Base-by-base conservation (phyloP, 768 basidiomycete species). In the Leucocoprinus sp. region DNA sequence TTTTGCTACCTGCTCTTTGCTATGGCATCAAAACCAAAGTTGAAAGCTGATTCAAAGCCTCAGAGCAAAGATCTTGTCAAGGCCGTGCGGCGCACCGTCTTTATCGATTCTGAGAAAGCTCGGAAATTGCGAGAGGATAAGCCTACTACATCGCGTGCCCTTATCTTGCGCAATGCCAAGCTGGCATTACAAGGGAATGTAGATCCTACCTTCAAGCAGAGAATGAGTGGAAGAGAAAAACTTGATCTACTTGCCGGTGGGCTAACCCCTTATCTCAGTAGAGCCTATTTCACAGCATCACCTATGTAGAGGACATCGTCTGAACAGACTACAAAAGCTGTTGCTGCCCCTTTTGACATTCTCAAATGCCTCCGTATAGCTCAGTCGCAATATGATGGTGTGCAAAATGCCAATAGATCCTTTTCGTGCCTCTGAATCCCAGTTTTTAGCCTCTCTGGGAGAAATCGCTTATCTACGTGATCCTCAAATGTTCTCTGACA, bases 181-280 rank as follows among this genome's bases (percentile, higher is more conserved):
- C 63, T 82, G 62, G 86, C 84, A 9, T 70, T 82, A 22, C 71
- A 71, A 43, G 85, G 86, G 33, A 77, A 78, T 4, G 84, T 84
- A 14, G 84, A 87, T 61, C 15, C 87, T 36, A 59, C 80, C 37
- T 60, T 74, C 37, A 66, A 69, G 43, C 72, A 65, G 19, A 83
- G 72, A 56, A 74, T 86, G 51, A 79, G 72, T 39, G 88, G 88
- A 1, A 72, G 83, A 55, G 87, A 89, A 61, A 89, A 89, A 56
- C 68, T 91, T 23, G 84, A 87, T 59, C 70, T 89, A 19, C 64
- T 89, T 23, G 84, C 84, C 53, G 85, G 88, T 84, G 56, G 48
- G 66, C 61, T 26, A 19, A 29, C 37, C 43, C 33, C 29, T 24
- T 43, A 27, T 15, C 45, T 52, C 43, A 44, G 26, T 6, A 9